phyloP scores from a whole-genome alignment of 176 grass and related monocot species.

The Carex myosuroides region DNA sequence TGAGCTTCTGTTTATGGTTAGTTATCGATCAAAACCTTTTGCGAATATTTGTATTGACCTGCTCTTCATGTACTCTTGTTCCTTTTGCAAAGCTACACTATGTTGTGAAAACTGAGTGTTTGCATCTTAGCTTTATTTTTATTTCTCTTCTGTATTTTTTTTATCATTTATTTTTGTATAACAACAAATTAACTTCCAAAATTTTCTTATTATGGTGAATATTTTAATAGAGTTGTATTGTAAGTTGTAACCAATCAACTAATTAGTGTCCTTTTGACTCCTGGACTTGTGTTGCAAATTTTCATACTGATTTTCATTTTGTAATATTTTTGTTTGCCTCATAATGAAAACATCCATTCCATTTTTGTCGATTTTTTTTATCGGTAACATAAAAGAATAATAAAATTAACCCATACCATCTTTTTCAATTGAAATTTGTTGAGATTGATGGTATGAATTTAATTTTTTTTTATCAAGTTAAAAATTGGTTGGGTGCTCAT shows the following conservation, averaged over 20 bases:
- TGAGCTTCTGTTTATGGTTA: conserved; percentile 4
- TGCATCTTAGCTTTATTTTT: conserved; percentile 18
- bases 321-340: not conserved
- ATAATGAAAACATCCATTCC: not conserved
- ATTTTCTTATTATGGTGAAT: conserved; percentile 19
- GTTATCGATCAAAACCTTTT: not conserved
- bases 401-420: no score
- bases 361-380: not conserved
- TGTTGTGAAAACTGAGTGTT: conserved; percentile 9
- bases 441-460: no score
- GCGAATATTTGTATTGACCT: conserved; percentile 23
- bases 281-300: not conserved
- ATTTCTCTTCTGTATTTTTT: conserved; percentile 8
- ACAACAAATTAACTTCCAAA: conserved; percentile 6
- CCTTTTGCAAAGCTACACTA: conserved; percentile 15
- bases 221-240: conserved; percentile 24
- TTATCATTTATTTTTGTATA: conserved; percentile 18
- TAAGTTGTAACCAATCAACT: conserved; percentile 20
- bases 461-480: not conserved
- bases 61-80: conserved; percentile 10
- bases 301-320: not conserved
- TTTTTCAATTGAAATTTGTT: no score
- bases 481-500: not conserved
- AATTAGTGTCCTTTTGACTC: not conserved
- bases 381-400: no score